Base-by-base conservation (phyloP, 108 stramenopile species). In the Nannochloropsis salina region DNA sequence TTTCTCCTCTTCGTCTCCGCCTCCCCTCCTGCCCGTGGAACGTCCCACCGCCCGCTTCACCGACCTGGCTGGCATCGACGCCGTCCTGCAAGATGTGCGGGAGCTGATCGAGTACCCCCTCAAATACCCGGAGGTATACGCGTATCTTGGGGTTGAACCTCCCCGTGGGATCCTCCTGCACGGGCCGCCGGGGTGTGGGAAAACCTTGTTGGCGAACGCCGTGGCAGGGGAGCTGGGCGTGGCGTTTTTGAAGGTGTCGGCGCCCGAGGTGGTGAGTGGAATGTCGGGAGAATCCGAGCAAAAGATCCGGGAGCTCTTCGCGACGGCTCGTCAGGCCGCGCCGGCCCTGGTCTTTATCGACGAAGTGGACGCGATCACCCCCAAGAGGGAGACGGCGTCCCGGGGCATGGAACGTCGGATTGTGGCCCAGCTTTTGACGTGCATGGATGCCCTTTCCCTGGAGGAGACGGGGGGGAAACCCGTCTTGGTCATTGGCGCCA, bases 141-240 rank as follows among this genome's bases (percentile, higher is more conserved):
- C 90, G 8, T 95, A 98, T 90, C 91, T 99, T 22, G 99, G 99
- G 8, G 94, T 99, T 18, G 94, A 96, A 88, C 98, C 99, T 43
- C 99, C 99, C 1, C 92, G 98, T 5, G 99, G 98, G n/a, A 95
- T 99, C 9, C 91, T 99, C 21, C 85, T 99, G 18, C 96, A 98
- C 42, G 99, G 99, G 11, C 98, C 99, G 18, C 98, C 99, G 2
- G 98, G 95, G 44, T 96, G 95, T 45, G 99, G 99, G 41, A 99
- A 99, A 88, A 97, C 98, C 4, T 91, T 95, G 43, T 87, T 99
- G 9, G 97, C 98, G 81, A 93, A 95, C 83, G 96, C 97, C 41
- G 92, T 93, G n/a, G 93, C 93, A 4, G 93, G 92, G 2, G 92
- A 92, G 84, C 94, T 97, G 74, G 91, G 86, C 41, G 91, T 91